Evolutionary conservation across 208 protist genomes (phyloP), one percentile per base, ranked within the genome.

Genomic region (Crithidia fasciculata): DNA sequence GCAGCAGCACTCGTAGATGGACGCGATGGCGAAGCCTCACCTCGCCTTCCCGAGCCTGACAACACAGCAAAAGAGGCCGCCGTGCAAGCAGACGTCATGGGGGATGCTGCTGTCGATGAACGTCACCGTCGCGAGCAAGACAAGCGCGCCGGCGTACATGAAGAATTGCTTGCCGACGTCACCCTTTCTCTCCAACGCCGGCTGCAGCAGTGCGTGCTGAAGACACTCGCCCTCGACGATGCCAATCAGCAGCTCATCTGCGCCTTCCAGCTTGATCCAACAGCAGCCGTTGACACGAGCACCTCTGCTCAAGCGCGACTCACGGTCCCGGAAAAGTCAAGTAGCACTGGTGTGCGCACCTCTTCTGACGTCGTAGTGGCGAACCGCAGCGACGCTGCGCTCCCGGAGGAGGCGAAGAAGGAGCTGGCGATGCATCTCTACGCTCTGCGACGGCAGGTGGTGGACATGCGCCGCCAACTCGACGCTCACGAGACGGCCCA

Each of bases 401-500:
- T 84, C 8, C 69, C 82, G n/a, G 68, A 64, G 0, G 63, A 84
- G 19, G 77, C 81, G 39, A 80, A 68, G 58, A 74, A 78, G 36
- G 90, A 95, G 63, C 73, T 95, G 10, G 83, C 85, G 12, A 70
- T 91, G 44, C 69, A 87, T 52, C 76, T 95, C 12, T 88, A 95
- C 68, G 59, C 71, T 2, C 77, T 95, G 19, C 69, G 80, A 6
- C 76, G 68, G 1, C 86, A 90, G 52, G 81, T 94, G 52, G 39
- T 74, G 16, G 58, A 68, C 44, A 44, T 83, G 69, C 82, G 80
- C 54, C 19, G 68, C 36, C 61, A 69, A 41, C 60, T 87, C 5
- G 83, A 85, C 43, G 61, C 47, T 2, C 71, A 72, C 18, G 84
- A 89, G 15, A 41, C 69, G 37, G 59, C 41, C 2, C 75, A 81